Conservation (phyloP, 1,139 yeast species). For the Yamadazyma membranifaciens region DNA sequence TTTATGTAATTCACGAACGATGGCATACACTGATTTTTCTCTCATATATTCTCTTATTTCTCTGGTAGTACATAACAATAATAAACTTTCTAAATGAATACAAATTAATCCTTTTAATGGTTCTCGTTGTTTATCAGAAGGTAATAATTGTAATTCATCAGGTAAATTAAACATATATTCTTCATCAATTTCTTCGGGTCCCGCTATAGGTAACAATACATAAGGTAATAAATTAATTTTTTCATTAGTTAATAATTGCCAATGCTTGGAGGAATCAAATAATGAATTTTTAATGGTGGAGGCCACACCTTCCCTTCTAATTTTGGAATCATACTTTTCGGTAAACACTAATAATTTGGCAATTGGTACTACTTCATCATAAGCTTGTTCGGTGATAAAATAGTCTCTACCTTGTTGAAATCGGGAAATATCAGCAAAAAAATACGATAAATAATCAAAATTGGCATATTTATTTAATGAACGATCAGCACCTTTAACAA, state of each 20-base stretch:
- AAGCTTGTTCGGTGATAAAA: slow-evolving; percentile 66
- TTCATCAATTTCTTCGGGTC: slow-evolving; percentile 73
- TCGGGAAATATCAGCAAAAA: slow-evolving; percentile 88
- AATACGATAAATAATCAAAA: slow-evolving; percentile 81
- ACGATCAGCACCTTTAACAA: slow-evolving; percentile 81
- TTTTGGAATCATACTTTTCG: slow-evolving; percentile 71
- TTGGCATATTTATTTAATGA: slow-evolving; percentile 68
- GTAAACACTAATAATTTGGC: slow-evolving; percentile 82
- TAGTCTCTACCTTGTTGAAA: slow-evolving; percentile 68
- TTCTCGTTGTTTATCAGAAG: slow-evolving; percentile 77
- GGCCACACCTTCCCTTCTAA: slow-evolving; percentile 90
- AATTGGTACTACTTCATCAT: slow-evolving; percentile 78
- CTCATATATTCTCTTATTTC: slow-evolving; percentile 73
- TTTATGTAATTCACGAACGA: slow-evolving; percentile 82
- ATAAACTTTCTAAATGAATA: slow-evolving; percentile 72
- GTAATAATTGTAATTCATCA: slow-evolving; percentile 79
- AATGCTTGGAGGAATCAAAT: slow-evolving; percentile 75
- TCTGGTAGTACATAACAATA: slow-evolving; percentile 74
- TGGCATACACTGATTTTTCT: slow-evolving; percentile 74
- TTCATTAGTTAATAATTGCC: slow-evolving; percentile 55
- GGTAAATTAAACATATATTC: slow-evolving; percentile 90
- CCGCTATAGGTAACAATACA: slow-evolving; percentile 78
- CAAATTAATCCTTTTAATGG: slow-evolving; percentile 62
- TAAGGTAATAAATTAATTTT: slow-evolving; percentile 77
- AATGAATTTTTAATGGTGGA: slow-evolving; percentile 87